Base-by-base conservation (phyloP, 2,329 filamentous ascomycete species). In the Mycosphaerella arachidis region DNA sequence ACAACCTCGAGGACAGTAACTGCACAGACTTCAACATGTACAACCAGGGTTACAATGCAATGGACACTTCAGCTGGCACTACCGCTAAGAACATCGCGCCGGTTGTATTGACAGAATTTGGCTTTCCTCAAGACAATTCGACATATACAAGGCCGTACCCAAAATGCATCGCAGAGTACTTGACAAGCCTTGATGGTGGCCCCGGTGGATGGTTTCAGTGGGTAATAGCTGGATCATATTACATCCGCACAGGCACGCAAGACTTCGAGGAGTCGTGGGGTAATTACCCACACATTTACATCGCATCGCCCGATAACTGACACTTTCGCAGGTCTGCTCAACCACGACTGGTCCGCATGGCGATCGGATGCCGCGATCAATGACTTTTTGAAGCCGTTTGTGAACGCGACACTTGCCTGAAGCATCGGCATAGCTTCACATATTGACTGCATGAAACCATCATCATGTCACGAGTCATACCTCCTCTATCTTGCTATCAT, bases 201-300 rank as follows among this genome's bases (percentile, higher is more conserved):
- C 78, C 0, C 80, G 83, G 7, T 83, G 83, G 83, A 79, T 82
- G 70, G 75, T 82, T 72, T 63, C 71, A 74, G 58, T 86, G 84
- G 81, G 84, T 84, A 29, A 55, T 88, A 16, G 76, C 61, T n/a
- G 67, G 67, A 7, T 69, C 66, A 67, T 86, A 86, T 67, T 86
- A 86, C 64, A 77, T 82, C 57, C 74, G 83, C 1, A 68, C 72
- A 6, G 83, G 83, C 0, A 75, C 58, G 0, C 81, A 84, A 68
- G 82, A 86, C 66, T 79, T 71, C 53, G 83, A 86, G 30, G 84
- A 86, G 72, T 71, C 74, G 0, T 87, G 83, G 83, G 71, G 71
- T 71, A 43, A 58, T 69, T 66, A 18, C 6, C 30, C 24, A 24
- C 24, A 27, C 29, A 29, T 13, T 27, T 29, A n/a, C 29, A 9